Percentiles rank a stretch among this genome's conserved stretches.
phyloP scores from a whole-genome alignment of 2,329 filamentous ascomycete genomes.

The Aspergillus sp. region DNA sequence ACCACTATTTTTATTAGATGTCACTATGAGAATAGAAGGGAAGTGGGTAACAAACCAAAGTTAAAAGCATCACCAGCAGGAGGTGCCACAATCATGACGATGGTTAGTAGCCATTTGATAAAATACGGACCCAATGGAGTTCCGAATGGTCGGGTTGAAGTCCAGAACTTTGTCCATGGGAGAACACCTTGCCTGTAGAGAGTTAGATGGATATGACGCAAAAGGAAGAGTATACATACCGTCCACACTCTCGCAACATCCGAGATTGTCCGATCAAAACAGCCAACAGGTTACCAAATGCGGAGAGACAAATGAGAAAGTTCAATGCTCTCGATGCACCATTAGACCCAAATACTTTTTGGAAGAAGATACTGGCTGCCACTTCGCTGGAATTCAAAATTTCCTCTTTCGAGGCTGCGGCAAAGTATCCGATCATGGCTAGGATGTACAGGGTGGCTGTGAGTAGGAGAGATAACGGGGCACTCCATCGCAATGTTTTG shows the following conservation, averaged over 20 bases:
- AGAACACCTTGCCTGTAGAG: slow-evolving; percentile 53
- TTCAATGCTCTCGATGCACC: slow-evolving; percentile 51
- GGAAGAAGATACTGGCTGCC: slow-evolving; percentile 56
- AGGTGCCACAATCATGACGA: slow-evolving; percentile 57
- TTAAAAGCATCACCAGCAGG: slow-evolving; percentile 62
- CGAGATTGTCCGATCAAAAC: slow-evolving; percentile 53
- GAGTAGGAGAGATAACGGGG: slow-evolving; percentile 45
- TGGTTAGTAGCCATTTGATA: slow-evolving; percentile 54
- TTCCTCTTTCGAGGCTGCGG: slow-evolving; percentile 51
- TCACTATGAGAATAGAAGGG: background rate
- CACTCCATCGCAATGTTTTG: slow-evolving; percentile 49
- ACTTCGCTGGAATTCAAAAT: slow-evolving; percentile 51
- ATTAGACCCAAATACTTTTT: slow-evolving; percentile 50
- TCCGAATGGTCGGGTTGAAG: slow-evolving; percentile 58
- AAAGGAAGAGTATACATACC: slow-evolving; percentile 23
- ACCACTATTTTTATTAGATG: slow-evolving; percentile 44
- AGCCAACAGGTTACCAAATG: slow-evolving; percentile 57
- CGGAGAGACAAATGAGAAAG: slow-evolving; percentile 52
- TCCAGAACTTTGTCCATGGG: slow-evolving; percentile 59
- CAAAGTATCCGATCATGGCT: slow-evolving; percentile 59
- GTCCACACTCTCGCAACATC: slow-evolving; percentile 56
- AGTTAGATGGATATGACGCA: background rate
- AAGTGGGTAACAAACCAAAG: slow-evolving; percentile 42
- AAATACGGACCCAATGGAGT: slow-evolving; percentile 58
- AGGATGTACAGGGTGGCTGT: slow-evolving; percentile 55